Evolutionary conservation across 1,284 basidiomycete species (phyloP).

Genomic region (Rhodotorula sp.): DNA sequence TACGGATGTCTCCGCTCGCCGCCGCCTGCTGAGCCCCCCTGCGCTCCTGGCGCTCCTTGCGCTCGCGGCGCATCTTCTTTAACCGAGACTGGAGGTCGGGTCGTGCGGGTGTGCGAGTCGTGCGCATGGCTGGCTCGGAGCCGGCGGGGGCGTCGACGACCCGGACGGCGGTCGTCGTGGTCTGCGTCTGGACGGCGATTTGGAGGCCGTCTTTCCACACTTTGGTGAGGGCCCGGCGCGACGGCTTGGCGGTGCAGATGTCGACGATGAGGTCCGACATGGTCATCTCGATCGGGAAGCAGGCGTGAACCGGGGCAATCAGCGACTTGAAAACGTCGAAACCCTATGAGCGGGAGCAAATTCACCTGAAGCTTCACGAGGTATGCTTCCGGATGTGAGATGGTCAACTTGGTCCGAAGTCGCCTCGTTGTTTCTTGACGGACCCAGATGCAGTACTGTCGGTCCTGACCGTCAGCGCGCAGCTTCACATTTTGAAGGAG

Average conservation of each 20-base stretch:
- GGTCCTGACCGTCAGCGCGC: neutral
- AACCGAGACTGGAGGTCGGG: constrained; percentile 21
- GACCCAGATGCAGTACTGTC: too few relatives aligned
- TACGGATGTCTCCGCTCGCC: neutral
- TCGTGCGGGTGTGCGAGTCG: constrained; percentile 28
- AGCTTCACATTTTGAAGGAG: too few relatives aligned
- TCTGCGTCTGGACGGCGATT: constrained; percentile 26
- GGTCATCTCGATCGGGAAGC: constrained; percentile 9
- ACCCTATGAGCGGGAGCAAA: too few relatives aligned
- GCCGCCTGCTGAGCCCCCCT: constrained; percentile 1
- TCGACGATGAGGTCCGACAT: constrained; percentile 19
- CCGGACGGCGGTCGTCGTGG: constrained; percentile 5
- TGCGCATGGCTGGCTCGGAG: constrained; percentile 1
- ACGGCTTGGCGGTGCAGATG: constrained; percentile 18
- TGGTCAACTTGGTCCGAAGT: too few relatives aligned
- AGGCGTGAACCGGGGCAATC: too few relatives aligned
- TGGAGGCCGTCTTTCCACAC: constrained; percentile 13
- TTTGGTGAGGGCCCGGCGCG: neutral
- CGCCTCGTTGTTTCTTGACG: too few relatives aligned
- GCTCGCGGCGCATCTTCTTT: constrained; percentile 20
- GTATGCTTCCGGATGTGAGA: too few relatives aligned
- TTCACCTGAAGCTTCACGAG: neutral
- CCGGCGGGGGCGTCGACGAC: constrained; percentile 13
- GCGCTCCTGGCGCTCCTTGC: constrained; percentile 4
- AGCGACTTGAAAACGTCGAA: too few relatives aligned